phyloP scores from a whole-genome alignment of 345 rosid genomes.

The Populus simonii region DNA sequence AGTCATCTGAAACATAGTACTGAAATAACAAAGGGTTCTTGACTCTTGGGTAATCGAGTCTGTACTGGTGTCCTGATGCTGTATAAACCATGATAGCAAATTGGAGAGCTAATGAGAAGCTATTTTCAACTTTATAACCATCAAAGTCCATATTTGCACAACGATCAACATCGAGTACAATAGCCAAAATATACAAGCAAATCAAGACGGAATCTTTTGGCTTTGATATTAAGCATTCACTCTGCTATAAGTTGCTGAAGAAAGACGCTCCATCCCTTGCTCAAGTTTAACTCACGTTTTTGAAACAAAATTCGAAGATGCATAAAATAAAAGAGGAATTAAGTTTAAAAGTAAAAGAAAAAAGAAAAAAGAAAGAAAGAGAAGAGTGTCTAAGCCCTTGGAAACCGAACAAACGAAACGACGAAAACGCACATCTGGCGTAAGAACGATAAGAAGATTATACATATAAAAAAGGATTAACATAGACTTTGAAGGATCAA shows the following conservation, averaged over 20 bases:
- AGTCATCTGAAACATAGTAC: neutral
- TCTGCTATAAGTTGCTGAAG: neutral
- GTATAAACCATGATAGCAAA: neutral
- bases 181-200: neutral
- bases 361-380: too few species aligned
- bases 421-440: neutral
- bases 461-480: too few species aligned
- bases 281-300: neutral
- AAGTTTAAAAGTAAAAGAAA: neutral
- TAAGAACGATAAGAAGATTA: too few species aligned
- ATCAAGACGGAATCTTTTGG: neutral
- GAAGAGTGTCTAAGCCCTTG: neutral
- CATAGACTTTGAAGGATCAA: neutral
- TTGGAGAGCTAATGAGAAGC: neutral
- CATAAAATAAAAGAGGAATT: neutral
- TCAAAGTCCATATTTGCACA: neutral
- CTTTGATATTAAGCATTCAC: neutral
- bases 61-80: neutral
- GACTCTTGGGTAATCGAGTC: neutral
- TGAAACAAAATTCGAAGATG: neutral
- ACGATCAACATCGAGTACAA: neutral
- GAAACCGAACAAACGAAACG: neutral
- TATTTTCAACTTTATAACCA: neutral
- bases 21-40: neutral
- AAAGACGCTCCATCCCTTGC: neutral